Conservation (phyloP, 164 flowering plant genomes). For the Pachysandra terminalis region DNA sequence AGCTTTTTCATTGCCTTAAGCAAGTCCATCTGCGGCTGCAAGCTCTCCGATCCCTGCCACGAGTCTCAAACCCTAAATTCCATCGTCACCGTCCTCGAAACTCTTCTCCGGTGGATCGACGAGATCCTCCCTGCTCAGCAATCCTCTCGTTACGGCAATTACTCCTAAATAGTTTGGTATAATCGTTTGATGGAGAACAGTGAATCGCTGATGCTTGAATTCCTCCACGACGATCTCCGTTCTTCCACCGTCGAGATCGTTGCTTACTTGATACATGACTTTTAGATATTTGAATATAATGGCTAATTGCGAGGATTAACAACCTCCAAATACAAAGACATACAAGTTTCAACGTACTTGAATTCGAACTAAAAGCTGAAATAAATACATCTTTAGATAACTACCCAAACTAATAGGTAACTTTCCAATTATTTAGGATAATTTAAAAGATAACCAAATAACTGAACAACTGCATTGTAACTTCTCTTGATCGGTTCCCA, state of each 20-base stretch:
- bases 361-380: no score
- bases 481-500: no score
- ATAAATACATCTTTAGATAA: no score
- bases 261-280: no score
- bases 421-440: no score
- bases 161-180: constrained; percentile 72
- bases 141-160: constrained; percentile 77
- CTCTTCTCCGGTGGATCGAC: constrained; percentile 51
- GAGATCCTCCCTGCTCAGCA: constrained; percentile 71
- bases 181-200: constrained; percentile 30
- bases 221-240: constrained; percentile 20
- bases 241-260: constrained; percentile 19
- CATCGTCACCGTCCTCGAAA: constrained; percentile 41
- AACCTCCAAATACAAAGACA: no score
- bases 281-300: no score
- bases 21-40: constrained; percentile 57
- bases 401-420: no score
- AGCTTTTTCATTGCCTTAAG: constrained; percentile 80
- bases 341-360: no score
- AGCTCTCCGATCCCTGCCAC: constrained; percentile 72
- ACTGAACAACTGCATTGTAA: no score
- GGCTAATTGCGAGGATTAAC: no score
- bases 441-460: no score
- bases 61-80: constrained; percentile 32
- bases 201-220: constrained; percentile 16